phyloP scores from a whole-genome alignment of 305 asterid genomes.

The Fraxinus sp. region DNA sequence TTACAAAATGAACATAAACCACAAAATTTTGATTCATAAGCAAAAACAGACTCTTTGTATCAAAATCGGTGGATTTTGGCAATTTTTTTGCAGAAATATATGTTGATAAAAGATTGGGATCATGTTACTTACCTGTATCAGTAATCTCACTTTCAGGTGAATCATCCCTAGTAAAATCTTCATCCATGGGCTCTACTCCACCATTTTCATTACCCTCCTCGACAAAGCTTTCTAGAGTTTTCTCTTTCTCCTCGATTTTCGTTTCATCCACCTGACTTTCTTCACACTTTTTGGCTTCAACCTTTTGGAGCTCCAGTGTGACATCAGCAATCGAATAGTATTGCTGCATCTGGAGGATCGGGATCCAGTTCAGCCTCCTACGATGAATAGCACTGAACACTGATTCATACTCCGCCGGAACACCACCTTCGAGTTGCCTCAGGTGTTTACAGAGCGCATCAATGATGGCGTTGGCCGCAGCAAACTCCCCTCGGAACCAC shows the following conservation, averaged over 20 bases:
- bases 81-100: neutral
- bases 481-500: slow-evolving; percentile 95
- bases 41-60: neutral
- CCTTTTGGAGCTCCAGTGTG: slow-evolving; percentile 63
- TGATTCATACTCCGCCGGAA: slow-evolving; percentile 52
- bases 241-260: slow-evolving; percentile 35
- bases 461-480: slow-evolving; percentile 96
- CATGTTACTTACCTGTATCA: slow-evolving; percentile 57
- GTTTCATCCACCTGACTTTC: slow-evolving; percentile 30
- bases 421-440: slow-evolving; percentile 60
- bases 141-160: slow-evolving; percentile 63
- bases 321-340: slow-evolving; percentile 85
- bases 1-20: neutral
- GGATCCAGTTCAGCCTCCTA: slow-evolving; percentile 90
- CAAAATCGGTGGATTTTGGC: neutral
- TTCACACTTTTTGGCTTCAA: slow-evolving; percentile 47
- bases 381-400: slow-evolving; percentile 78
- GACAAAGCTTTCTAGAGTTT: slow-evolving; percentile 32
- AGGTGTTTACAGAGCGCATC: slow-evolving; percentile 84
- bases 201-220: slow-evolving; percentile 40
- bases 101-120: neutral
- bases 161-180: slow-evolving; percentile 42
- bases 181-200: slow-evolving; percentile 53
- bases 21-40: neutral
- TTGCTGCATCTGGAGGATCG: slow-evolving; percentile 91